Percentiles rank a stretch among this genome's conserved stretches.
Conservation (phyloP, 768 basidiomycete species). For the Sarcomyxa edulis region DNA sequence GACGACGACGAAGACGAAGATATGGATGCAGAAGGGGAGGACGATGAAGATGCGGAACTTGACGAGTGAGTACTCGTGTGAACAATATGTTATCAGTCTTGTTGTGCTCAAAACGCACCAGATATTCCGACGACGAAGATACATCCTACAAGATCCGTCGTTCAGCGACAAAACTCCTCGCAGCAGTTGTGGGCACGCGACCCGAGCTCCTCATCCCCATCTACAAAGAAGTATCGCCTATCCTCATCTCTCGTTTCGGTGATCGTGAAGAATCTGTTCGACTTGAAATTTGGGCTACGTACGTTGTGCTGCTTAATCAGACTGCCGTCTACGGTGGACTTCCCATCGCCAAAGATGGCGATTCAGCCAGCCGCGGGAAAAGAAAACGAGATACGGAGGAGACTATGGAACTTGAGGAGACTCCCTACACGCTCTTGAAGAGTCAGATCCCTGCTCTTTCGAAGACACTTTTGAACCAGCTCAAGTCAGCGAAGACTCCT, state of each 20-base stretch:
- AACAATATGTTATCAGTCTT: background rate
- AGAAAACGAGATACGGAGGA: slow-evolving; percentile 71
- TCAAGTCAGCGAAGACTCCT: slow-evolving; percentile 75
- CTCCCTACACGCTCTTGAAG: slow-evolving; percentile 66
- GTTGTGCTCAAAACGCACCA: slow-evolving; percentile 23
- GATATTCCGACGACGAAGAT: slow-evolving; percentile 97
- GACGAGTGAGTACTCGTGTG: slow-evolving; percentile 54
- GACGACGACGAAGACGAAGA: slow-evolving; percentile 44
- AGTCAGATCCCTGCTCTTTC: slow-evolving; percentile 74
- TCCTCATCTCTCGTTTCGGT: slow-evolving; percentile 85
- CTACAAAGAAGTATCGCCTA: slow-evolving; percentile 82
- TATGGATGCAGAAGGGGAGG: slow-evolving; percentile 66
- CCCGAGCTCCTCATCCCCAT: slow-evolving; percentile 78
- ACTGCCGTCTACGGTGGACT: slow-evolving; percentile 74
- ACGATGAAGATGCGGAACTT: slow-evolving; percentile 75
- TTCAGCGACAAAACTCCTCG: slow-evolving; percentile 84
- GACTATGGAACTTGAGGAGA: slow-evolving; percentile 71
- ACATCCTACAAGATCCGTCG: slow-evolving; percentile 97
- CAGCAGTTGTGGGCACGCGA: slow-evolving; percentile 82
- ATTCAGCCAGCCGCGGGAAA: slow-evolving; percentile 51
- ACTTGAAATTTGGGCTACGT: slow-evolving; percentile 88
- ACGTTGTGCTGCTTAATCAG: slow-evolving; percentile 76
- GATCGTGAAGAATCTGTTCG: slow-evolving; percentile 96
- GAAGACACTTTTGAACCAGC: slow-evolving; percentile 79
- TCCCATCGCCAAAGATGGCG: slow-evolving; percentile 45